Evolutionary conservation across 2,329 filamentous ascomycete species (phyloP), one percentile per base, ranked within the genome.

Genomic region (Paraphaeosphaeria minitans): DNA sequence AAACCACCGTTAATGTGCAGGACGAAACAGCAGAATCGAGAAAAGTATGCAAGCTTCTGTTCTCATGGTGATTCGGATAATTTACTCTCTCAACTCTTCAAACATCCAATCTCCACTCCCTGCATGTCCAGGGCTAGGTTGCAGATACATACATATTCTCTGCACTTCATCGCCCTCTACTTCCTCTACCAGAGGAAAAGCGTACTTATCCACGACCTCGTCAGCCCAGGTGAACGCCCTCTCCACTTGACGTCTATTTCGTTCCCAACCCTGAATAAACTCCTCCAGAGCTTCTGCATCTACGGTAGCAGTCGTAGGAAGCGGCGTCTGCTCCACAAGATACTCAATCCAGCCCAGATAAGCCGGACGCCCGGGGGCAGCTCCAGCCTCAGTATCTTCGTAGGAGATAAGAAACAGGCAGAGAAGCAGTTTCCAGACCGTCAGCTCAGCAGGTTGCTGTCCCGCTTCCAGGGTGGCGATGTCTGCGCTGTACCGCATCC

Each of bases 191-290:
- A 48, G 37, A 13, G 43, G 37, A 45, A 54, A 50, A 4, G 50
- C 53, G 35, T 66, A 66, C 12, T 35, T 57, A 9, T 65, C 61
- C 13, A 54, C 68, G 27, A 71, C 65, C n/a, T 55, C 51, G 62
- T 69, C 67, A 0, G 59, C 69, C 70, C 70, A 73, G 59, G 68
- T 68, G 2, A 68, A 24, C 12, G 69, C 37, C 47, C 65, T 63
- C 0, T 60, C 66, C 1, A 66, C 61, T 10, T 69, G 31, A 14
- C 66, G 61, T 53, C 67, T 63, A 3, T 42, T 59, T 63, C 27
- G 53, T 53, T 5, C 57, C 65, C 1, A 53, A 41, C 10, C 69
- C 42, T 35, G 65, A 61, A 10, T 53, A 53, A 31, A 55, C 22
- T 24, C 45, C 22, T 14, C 33, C 1, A 27, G 52, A 46, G 13